Base-by-base conservation (phyloP, 2,329 filamentous ascomycete species). In the Xylariaceae sp. region DNA sequence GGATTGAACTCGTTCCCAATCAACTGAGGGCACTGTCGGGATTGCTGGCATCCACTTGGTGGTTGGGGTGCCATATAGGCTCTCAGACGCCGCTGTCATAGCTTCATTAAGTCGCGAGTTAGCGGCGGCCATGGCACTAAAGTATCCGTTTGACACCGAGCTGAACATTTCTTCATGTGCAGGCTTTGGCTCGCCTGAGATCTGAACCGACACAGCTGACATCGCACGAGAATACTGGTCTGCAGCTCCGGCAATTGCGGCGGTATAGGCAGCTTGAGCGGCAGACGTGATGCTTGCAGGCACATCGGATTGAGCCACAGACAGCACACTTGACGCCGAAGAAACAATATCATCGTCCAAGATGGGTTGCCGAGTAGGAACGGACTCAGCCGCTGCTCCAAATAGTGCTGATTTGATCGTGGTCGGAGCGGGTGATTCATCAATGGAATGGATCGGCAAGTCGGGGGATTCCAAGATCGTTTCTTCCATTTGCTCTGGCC, bases 111-210 rank as follows among this genome's bases (percentile, higher is more conserved):
- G 74, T 23, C 81, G 81, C 7, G 82, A 78, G 65, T 82, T 88
- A 11, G 89, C 89, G 4, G 82, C 82, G 1, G 79, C 80, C 14
- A 89, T 69, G 1, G 88, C 87, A 28, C 82, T 82, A 29, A 87
- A 87, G 68, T 91, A 92, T 1, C 84, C 88, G 5, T 79, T 82
- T 7, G 87, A 87, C 8, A 90, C 83, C 0, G 88, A 90, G 7
- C 87, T 82, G 11, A 90, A 76, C 70, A 92, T 82, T 60, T 90
- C 79, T 64, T 90, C 79, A 60, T 92, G 87, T 3, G 84, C 81
- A 6, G 90, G 89, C 67, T 89, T 84, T 1, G 88, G 84, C 1
- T 86, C 86, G 28, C 88, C 89, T 24, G 84, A 86, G 34, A 91
- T 81, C 66, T 90, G 83, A 3, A 79, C 82, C 1, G 88, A 91